A percentile compares a stretch with the other conserved stretches of the same genome.
Evolutionary conservation across 1,139 yeast species (phyloP).

Genomic region (Pichia norvegensis): DNA sequence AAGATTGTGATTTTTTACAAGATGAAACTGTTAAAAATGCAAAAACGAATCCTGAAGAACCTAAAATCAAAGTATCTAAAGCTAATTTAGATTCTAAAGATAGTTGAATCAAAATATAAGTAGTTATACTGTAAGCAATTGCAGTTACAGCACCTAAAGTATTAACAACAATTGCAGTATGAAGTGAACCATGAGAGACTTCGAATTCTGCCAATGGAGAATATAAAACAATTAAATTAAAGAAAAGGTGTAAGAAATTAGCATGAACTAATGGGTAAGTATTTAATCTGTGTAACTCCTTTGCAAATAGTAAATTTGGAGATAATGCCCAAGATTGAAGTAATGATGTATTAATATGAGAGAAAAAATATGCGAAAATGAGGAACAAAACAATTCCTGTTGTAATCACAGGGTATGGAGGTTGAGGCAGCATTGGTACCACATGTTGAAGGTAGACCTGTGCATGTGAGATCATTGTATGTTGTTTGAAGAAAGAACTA

Average conservation of each 20-base stretch:
- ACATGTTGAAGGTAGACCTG: neutral
- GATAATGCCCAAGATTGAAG: slow-evolving; percentile 34
- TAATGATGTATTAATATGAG: slow-evolving; percentile 28
- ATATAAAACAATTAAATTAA: slow-evolving; percentile 53
- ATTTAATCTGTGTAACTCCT: slow-evolving; percentile 59
- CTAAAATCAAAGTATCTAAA: slow-evolving; percentile 51
- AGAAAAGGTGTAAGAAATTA: slow-evolving; percentile 51
- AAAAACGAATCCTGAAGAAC: slow-evolving; percentile 72
- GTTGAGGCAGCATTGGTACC: slow-evolving; percentile 1
- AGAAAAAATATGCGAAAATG: slow-evolving; percentile 33
- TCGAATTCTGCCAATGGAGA: slow-evolving; percentile 68
- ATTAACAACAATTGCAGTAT: slow-evolving; percentile 78
- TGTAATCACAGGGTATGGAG: slow-evolving; percentile 12
- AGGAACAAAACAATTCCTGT: slow-evolving; percentile 36
- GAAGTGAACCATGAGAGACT: slow-evolving; percentile 70
- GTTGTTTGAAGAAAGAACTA: no score
- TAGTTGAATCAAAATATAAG: slow-evolving; percentile 33
- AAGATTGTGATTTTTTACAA: slow-evolving; percentile 46
- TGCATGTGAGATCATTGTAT: neutral
- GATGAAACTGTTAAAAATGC: slow-evolving; percentile 60
- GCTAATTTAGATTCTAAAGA: slow-evolving; percentile 21
- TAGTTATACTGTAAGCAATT: slow-evolving; percentile 53
- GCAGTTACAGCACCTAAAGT: slow-evolving; percentile 67
- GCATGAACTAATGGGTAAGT: slow-evolving; percentile 70
- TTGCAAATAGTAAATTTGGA: slow-evolving; percentile 41